Percentiles rank a stretch among this genome's conserved stretches.
Conservation (phyloP, 1,284 basidiomycete species). For the Ganoderma meredithae region DNA sequence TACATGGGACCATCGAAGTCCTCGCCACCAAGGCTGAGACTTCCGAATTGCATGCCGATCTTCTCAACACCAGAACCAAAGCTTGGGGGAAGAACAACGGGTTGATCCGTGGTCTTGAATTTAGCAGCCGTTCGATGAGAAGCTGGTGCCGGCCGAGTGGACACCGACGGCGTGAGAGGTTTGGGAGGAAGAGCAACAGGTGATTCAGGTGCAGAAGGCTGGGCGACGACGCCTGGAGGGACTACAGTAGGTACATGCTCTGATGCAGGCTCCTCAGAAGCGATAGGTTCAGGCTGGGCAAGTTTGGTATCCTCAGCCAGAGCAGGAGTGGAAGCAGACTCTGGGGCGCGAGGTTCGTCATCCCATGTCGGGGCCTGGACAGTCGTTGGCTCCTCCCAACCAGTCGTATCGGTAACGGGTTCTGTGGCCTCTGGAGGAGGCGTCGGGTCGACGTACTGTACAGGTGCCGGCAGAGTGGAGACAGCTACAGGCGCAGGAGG, state of each 20-base stretch:
- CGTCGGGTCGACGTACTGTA: slow-evolving; percentile 37
- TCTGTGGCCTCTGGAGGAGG: slow-evolving; percentile 46
- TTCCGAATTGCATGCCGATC: slow-evolving; percentile 86
- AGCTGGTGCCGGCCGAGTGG: slow-evolving; percentile 54
- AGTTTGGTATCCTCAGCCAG: slow-evolving; percentile 43
- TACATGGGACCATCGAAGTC: slow-evolving; percentile 56
- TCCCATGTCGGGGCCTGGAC: slow-evolving; percentile 77
- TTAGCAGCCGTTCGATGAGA: slow-evolving; percentile 63
- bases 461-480: slow-evolving; percentile 39
- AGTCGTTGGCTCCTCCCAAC: slow-evolving; percentile 81
- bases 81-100: slow-evolving; percentile 75
- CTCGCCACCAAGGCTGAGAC: slow-evolving; percentile 74
- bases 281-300: slow-evolving; percentile 34
- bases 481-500: slow-evolving; percentile 39
- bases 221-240: slow-evolving; percentile 41
- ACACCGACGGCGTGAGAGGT: slow-evolving; percentile 44
- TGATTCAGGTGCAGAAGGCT: slow-evolving; percentile 34
- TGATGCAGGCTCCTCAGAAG: slow-evolving; percentile 45
- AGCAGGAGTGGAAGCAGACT: slow-evolving; percentile 28
- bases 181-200: slow-evolving; percentile 46
- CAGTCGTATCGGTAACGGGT: slow-evolving; percentile 41
- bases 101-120: slow-evolving; percentile 74
- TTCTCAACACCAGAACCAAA: slow-evolving; percentile 72
- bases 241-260: slow-evolving; percentile 43
- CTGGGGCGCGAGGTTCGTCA: slow-evolving; percentile 56